A percentile compares a stretch with the other conserved stretches of the same genome.
These are phyloP conservation scores for Oryza longistaminata DNA, from an alignment of 176 grass and related monocot genomes.

Conservation along the genomic window DNA sequence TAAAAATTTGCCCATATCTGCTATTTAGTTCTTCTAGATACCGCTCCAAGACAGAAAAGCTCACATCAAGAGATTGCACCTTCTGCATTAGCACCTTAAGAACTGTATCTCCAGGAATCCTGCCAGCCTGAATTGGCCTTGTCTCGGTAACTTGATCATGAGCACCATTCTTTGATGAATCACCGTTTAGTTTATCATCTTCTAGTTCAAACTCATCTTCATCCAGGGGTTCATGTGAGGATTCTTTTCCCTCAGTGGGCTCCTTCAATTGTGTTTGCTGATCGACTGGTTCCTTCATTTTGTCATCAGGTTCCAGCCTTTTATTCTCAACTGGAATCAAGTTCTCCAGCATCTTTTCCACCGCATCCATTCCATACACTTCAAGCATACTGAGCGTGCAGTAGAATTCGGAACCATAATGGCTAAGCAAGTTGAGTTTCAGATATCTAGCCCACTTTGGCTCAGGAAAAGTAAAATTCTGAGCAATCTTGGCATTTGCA, in stretches of 20 bases:
- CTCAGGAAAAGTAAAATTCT: slow-evolving; percentile 65
- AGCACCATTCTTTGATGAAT: slow-evolving; percentile 40
- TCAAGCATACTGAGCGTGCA: slow-evolving; percentile 92
- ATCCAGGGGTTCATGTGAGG: slow-evolving; percentile 42
- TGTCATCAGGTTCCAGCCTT: slow-evolving; percentile 59
- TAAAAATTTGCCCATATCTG: slow-evolving; percentile 94
- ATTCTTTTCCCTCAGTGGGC: slow-evolving; percentile 45
- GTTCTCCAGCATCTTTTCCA: slow-evolving; percentile 95
- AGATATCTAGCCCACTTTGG: slow-evolving; percentile 94
- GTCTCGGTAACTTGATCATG: slow-evolving; percentile 56
- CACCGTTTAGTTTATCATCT: slow-evolving; percentile 54
- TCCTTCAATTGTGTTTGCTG: slow-evolving; percentile 50
- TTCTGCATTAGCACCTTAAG: slow-evolving; percentile 97
- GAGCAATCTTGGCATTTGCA: slow-evolving; percentile 69
- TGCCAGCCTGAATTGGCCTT: slow-evolving; percentile 69
- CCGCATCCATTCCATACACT: slow-evolving; percentile 96
- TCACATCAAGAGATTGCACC: slow-evolving; percentile 94
- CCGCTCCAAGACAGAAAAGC: slow-evolving; percentile 87
- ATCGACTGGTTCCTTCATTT: slow-evolving; percentile 41
- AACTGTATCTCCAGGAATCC: slow-evolving; percentile 90
- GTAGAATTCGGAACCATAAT: slow-evolving; percentile 95
- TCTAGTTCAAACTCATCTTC: slow-evolving; percentile 57
- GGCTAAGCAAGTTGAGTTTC: slow-evolving; percentile 79
- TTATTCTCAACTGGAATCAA: slow-evolving; percentile 88
- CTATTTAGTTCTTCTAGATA: slow-evolving; percentile 94